phyloP scores from a whole-genome alignment of 441 rosid genomes.

The Corymbia citriodora region DNA sequence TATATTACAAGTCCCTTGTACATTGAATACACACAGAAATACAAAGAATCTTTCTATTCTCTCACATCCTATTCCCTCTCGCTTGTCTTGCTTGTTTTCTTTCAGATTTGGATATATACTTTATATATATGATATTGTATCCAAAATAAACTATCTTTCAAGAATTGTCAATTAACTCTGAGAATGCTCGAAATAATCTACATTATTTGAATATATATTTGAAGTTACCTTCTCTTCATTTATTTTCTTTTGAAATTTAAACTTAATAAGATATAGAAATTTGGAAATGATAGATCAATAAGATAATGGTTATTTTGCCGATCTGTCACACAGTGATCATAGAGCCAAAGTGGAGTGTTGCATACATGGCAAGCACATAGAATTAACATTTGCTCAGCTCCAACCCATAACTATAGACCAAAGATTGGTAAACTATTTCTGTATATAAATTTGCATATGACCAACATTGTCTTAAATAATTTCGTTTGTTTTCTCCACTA shows the following conservation, averaged over 20 bases:
- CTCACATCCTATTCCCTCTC: too few species aligned
- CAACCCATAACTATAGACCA: too few species aligned
- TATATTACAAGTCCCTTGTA: too few species aligned
- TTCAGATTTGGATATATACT: too few species aligned
- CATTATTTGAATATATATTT: background rate
- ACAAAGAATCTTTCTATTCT: too few species aligned
- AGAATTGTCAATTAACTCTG: background rate
- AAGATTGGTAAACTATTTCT: background rate
- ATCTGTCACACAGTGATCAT: background rate
- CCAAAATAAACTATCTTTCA: background rate
- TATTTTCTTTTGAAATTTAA: background rate
- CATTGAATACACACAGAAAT: too few species aligned
- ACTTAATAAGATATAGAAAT: background rate
- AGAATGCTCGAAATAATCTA: background rate
- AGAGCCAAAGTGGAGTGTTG: background rate
- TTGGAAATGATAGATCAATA: background rate
- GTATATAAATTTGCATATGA: background rate
- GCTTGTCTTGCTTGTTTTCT: too few species aligned
- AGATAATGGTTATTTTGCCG: fast-evolving
- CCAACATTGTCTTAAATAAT: background rate
- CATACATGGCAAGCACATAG: background rate
- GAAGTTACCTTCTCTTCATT: background rate
- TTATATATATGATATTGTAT: background rate
- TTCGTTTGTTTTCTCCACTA: background rate
- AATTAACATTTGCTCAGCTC: background rate